These are phyloP conservation scores for Aspergillus biplanus DNA, from an alignment of 495 filamentous ascomycete genomes.

Conservation along the genomic window DNA sequence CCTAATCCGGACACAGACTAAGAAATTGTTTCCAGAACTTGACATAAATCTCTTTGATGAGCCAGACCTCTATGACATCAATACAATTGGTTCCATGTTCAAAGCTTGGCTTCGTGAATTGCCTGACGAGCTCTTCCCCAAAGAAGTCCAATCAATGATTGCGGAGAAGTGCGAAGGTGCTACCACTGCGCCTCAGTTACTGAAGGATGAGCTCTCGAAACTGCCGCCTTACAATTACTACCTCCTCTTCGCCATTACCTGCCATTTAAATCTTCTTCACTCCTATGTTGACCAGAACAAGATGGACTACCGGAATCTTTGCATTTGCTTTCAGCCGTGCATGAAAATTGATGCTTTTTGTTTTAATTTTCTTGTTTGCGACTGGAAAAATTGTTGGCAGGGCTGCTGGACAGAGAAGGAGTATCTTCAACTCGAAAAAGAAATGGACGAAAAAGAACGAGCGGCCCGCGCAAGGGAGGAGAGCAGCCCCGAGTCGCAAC, in stretches of 20 bases:
- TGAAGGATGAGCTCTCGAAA: constrained; percentile 88
- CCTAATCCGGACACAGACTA: constrained; percentile 4
- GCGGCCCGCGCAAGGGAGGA: constrained; percentile 31
- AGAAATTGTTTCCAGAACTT: constrained; percentile 53
- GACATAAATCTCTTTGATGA: constrained; percentile 87
- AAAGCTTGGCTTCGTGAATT: constrained; percentile 93
- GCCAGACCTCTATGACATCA: constrained; percentile 86
- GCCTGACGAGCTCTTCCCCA: constrained; percentile 89
- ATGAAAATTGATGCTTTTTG: constrained; percentile 89
- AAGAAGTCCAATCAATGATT: constrained; percentile 73
- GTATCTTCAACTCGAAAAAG: constrained; percentile 73
- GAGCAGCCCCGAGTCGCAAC: constrained; percentile 18
- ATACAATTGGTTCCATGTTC: constrained; percentile 89
- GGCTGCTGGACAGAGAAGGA: constrained; percentile 90
- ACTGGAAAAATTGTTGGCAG: constrained; percentile 95
- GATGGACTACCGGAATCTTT: constrained; percentile 91
- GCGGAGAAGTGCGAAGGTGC: constrained; percentile 73
- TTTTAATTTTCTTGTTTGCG: constrained; percentile 87
- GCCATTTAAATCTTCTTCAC: constrained; percentile 85
- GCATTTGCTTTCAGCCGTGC: constrained; percentile 93
- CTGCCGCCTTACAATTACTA: constrained; percentile 94
- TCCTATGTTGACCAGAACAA: constrained; percentile 87
- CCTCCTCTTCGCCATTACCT: constrained; percentile 92
- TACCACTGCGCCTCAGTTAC: constrained; percentile 73
- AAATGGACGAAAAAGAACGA: constrained; percentile 51